A percentile compares a stretch with the other conserved stretches of the same genome.
Conservation (phyloP, 768 basidiomycete species). For the Pisolithus sp. region DNA sequence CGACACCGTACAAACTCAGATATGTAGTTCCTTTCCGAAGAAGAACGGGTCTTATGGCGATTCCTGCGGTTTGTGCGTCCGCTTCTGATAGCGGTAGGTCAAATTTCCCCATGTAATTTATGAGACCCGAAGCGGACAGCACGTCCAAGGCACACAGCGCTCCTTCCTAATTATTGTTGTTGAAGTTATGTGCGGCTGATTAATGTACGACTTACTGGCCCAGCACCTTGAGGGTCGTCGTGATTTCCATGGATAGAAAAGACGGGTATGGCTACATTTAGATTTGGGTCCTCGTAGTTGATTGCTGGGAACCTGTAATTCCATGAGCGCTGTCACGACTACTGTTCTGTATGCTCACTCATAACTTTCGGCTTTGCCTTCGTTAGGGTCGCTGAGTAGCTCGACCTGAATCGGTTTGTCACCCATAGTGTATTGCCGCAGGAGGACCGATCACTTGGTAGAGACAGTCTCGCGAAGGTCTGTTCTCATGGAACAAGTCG, state of each 20-base stretch:
- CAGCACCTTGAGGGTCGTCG: constrained; percentile 97
- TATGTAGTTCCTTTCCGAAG: constrained; percentile 80
- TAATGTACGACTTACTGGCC: constrained; percentile 51
- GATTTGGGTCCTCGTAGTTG: constrained; percentile 95
- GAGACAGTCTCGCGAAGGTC: constrained; percentile 83
- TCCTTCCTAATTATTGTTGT: constrained; percentile 59
- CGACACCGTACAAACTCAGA: constrained; percentile 92
- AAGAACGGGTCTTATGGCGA: constrained; percentile 85
- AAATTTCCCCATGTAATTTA: constrained; percentile 98
- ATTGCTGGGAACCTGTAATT: constrained; percentile 80
- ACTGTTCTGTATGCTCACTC: constrained; percentile 46
- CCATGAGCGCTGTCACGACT: background rate
- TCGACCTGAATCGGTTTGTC: constrained; percentile 88
- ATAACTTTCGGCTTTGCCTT: constrained; percentile 81
- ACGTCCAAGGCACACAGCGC: constrained; percentile 94
- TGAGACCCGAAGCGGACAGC: constrained; percentile 84
- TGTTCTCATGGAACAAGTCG: constrained; percentile 97
- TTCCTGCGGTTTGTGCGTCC: constrained; percentile 59
- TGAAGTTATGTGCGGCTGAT: background rate
- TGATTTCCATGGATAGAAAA: constrained; percentile 99
- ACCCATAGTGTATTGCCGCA: constrained; percentile 86
- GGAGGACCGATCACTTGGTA: constrained; percentile 83
- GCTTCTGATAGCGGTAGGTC: constrained; percentile 75
- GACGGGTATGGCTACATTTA: constrained; percentile 93
- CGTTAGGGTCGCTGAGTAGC: constrained; percentile 85